These are phyloP conservation scores for Sicyos baderoa DNA, from an alignment of 306 rosid species.

Conservation along the genomic window DNA sequence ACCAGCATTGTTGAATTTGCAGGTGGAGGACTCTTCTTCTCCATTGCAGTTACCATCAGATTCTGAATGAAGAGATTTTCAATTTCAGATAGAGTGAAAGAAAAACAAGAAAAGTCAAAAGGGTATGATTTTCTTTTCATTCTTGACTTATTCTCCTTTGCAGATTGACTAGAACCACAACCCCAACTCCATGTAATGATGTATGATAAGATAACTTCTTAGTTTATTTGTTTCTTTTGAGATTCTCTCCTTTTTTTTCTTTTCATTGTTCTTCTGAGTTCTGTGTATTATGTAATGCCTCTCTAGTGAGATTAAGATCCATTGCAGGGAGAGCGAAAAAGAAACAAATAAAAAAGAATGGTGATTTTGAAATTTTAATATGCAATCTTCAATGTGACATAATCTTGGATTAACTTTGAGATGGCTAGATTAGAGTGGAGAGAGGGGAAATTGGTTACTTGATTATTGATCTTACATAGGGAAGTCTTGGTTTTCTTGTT, in stretches of 20 bases:
- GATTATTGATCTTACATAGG: too few species aligned
- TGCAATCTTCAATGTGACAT: not conserved
- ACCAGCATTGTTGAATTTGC: conserved; percentile 56
- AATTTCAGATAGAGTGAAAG: conserved; percentile 10
- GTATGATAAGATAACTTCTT: conserved; percentile 25
- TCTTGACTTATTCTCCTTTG: conserved; percentile 8
- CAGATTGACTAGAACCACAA: not conserved
- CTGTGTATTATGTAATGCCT: conserved; percentile 24
- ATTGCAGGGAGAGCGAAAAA: not conserved
- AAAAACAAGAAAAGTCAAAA: not conserved
- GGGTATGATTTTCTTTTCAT: conserved; percentile 25
- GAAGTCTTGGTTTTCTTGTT: too few species aligned
- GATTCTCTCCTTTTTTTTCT: not conserved
- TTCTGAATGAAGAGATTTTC: conserved; percentile 19
- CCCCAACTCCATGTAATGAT: conserved; percentile 15
- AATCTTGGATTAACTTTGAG: conserved; percentile 9
- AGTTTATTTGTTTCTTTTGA: too few species aligned
- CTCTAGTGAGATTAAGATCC: not conserved
- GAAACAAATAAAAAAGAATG: not conserved
- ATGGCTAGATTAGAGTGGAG: not conserved
- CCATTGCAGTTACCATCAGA: conserved; percentile 27
- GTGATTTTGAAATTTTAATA: conserved; percentile 15
- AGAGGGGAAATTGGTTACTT: too few species aligned
- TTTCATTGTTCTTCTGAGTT: conserved; percentile 27
- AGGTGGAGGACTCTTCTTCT: conserved; percentile 31